Percentiles rank a stretch among this genome's conserved stretches.
Conservation (phyloP, 768 basidiomycete genomes). For the Mrakia hoshinonis region DNA sequence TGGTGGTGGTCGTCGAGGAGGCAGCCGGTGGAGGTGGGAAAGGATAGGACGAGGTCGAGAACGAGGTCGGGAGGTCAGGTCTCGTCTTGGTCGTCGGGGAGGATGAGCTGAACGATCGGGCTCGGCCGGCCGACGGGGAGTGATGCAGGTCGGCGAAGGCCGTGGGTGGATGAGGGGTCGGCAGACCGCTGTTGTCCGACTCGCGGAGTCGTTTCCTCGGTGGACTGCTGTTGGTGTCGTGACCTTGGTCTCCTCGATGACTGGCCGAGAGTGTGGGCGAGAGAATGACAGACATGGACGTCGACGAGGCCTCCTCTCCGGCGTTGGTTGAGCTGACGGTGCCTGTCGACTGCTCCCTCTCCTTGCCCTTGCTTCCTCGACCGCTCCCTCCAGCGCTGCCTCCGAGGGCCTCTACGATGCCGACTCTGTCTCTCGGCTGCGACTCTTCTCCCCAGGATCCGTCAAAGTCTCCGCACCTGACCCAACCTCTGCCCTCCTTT, state of each 20-base stretch:
- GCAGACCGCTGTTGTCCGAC: background rate
- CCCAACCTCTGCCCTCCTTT: conserved; percentile 15
- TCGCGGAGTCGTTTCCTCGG: conserved; percentile 27
- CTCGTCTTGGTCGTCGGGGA: background rate
- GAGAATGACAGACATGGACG: background rate
- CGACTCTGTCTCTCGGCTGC: conserved; percentile 8
- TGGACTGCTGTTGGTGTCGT: conserved; percentile 15
- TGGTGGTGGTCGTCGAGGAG: background rate
- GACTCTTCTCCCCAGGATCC: background rate
- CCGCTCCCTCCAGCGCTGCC: background rate
- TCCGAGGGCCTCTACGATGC: conserved; percentile 12
- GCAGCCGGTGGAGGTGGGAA: background rate
- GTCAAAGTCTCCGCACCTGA: background rate
- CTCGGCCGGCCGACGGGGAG: background rate
- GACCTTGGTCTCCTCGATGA: background rate
- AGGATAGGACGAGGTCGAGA: background rate
- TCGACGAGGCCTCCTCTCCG: background rate
- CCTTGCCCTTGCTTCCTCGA: conserved; percentile 8
- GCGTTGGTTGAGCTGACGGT: background rate
- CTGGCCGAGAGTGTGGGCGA: background rate
- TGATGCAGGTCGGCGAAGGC: background rate
- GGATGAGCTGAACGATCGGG: background rate
- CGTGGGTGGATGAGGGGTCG: background rate
- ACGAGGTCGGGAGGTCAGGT: background rate
- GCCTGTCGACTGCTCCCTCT: background rate